Base-by-base conservation (phyloP, 2,329 filamentous ascomycete species). In the Scleromitrula shiraiana region DNA sequence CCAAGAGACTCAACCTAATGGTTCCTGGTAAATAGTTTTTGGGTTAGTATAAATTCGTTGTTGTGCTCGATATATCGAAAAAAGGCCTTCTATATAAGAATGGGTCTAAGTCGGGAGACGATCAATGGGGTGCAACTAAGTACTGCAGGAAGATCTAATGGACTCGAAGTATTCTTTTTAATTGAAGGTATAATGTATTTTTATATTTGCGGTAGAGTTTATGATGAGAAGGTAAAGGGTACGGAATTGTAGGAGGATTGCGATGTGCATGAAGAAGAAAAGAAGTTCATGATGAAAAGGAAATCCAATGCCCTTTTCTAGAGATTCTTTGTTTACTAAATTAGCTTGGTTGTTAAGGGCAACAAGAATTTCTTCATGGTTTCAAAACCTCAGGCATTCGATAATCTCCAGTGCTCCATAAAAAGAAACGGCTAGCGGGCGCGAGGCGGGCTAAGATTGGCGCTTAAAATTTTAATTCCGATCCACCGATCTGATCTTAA, bases 1-100 rank as follows among this genome's bases (percentile, higher is more conserved):
- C 72, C 74, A 75, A 77, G 73, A 76, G 70, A 73, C 71, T 74
- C 73, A 76, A 76, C 63, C 67, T 68, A 76, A 76, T 74, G 72
- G 68, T 73, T 77, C 73, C 72, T 76, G 69, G 68, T 66, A 63
- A 24, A 53, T 49, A n/a, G 24, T 64, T 65, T 64, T 59, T 59
- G 65, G 59, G 67, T 73, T 73, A 72, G 70, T 75, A 71, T 62
- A n/a, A 53, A 32, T 59, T 62, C 60, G 63, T 68, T 63, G 59
- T 64, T 66, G 64, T 71, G 67, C 65, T 73, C 68, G 70, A 74
- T 71, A 64, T 65, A 63, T 70, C 67, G 69, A 74, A 67, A n/a
- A n/a, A 32, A 26, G 58, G 68, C 64, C 67, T 71, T 69, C 56
- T 62, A 62, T 46, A 22, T 51, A 65, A 68, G 65, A 70, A 65